These are phyloP conservation scores for Tetrahymena elliotti DNA, from an alignment of 73 alveolate species.

Conservation along the genomic window DNA sequence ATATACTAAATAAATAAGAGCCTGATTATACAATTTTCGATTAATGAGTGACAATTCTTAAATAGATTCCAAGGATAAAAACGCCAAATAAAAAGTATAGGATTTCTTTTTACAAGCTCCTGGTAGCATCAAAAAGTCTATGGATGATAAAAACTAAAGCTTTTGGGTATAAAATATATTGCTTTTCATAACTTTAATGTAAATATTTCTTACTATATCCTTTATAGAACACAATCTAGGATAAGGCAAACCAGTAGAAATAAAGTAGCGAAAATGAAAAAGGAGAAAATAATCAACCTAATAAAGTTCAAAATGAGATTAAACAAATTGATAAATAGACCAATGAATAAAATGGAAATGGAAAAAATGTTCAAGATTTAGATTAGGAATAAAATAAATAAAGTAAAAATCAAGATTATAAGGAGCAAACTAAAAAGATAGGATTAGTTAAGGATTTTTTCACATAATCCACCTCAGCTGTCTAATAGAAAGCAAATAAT, in stretches of 20 bases:
- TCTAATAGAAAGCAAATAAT: background rate
- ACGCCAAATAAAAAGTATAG: background rate
- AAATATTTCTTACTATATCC: background rate
- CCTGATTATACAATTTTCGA: background rate
- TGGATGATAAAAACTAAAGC: background rate
- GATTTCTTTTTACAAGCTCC: background rate
- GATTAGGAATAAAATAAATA: background rate
- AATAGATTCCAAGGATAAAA: background rate
- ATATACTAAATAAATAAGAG: background rate
- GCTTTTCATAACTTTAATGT: background rate
- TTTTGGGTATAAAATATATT: background rate
- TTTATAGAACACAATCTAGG: background rate
- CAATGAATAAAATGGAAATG: background rate
- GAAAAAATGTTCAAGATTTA: background rate
- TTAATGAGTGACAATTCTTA: background rate
- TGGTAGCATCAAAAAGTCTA: background rate
- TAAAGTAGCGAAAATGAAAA: background rate
- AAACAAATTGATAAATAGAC: background rate
- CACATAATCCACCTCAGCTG: background rate
- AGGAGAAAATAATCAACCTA: background rate
- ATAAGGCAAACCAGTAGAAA: background rate
- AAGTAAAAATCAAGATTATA: background rate
- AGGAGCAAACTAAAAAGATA: background rate
- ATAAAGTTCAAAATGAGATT: background rate
- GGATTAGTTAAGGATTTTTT: background rate